Base-by-base conservation (phyloP, 768 basidiomycete genomes). In the Boletus rubropictus region DNA sequence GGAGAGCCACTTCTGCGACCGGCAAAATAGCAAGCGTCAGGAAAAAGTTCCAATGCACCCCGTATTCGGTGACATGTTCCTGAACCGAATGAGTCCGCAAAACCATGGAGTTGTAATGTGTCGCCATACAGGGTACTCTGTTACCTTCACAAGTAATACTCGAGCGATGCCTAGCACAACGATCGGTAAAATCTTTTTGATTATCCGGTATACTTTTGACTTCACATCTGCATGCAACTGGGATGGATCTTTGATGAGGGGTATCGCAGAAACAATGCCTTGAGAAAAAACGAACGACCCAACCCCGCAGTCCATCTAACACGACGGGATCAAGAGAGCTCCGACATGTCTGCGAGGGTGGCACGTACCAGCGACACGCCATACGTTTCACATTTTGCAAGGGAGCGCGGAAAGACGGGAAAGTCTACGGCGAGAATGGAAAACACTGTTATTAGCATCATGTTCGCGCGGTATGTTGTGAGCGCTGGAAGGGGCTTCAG, bases 21-120 rank as follows among this genome's bases (percentile, higher is more conserved):
- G 93, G 93, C 5, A 97, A 62, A 1, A 89, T 55, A 0, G 86
- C 91, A 18, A 98, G 74, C 0, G 96, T 97, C 55, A 98, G 77
- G 75, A 99, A 99, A 69, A 98, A 97, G 63, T 98, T 98, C 96
- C 96, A 99, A 58, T 98, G 95, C 0, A 81, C 80, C 0, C 96
- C 96, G 54, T 98, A 98, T 68, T 99, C 96, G 0, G 93, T 85
- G 45, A 87, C 84, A 50, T 98, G 96, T 71, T 98, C 96, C 94
- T 85, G 72, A 27, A 21, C 29, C 11, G 35, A 17, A 22, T 51
- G 18, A 44, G 44, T 44, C 38, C 15, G 8, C 14, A 17, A 25
- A 40, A 22, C 3, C 35, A 18, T 32, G 12, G 1, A 5, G 35
- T 5, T 9, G 6, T 3, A n/a, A 39, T 2, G 6, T 36, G 36